These are phyloP conservation scores for Annona cherimola DNA, from an alignment of 164 flowering plant species.

Conservation along the genomic window DNA sequence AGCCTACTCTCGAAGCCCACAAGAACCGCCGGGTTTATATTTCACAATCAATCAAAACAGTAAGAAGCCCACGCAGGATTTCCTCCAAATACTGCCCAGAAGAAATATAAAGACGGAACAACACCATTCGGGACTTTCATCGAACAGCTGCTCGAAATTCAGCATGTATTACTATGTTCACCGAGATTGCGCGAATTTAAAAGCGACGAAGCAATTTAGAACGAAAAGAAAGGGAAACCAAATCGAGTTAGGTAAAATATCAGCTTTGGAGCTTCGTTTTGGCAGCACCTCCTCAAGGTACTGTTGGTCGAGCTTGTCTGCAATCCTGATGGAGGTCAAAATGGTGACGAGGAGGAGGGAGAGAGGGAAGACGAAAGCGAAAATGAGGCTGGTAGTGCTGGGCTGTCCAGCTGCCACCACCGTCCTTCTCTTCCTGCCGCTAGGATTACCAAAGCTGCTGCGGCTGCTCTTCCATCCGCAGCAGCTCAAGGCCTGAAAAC, in stretches of 20 bases:
- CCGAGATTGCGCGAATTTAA: background rate
- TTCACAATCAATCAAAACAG: background rate
- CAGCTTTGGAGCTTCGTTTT: background rate
- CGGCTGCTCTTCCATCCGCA: background rate
- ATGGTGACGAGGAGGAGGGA: conserved; percentile 65
- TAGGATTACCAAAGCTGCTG: no score
- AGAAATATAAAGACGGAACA: background rate
- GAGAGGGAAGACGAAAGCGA: conserved; percentile 67
- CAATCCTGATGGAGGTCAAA: conserved; percentile 58
- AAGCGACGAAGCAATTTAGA: background rate
- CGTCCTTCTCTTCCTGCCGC: conserved; percentile 8
- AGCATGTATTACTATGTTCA: background rate
- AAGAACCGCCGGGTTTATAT: no score
- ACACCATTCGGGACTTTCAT: background rate
- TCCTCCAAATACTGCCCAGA: background rate
- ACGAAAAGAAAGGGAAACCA: background rate
- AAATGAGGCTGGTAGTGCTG: conserved; percentile 30
- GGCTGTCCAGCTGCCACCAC: conserved; percentile 20
- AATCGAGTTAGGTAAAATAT: background rate
- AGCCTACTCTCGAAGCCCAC: no score
- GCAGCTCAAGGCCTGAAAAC: background rate
- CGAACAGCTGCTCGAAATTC: background rate
- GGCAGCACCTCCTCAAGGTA: conserved; percentile 68
- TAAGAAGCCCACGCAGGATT: no score
- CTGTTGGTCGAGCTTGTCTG: conserved; percentile 73